Percentiles rank a stretch among this genome's conserved stretches.
Evolutionary conservation across 495 filamentous ascomycete genomes (phyloP).

Genomic region (Jackrogersella multiformis): DNA sequence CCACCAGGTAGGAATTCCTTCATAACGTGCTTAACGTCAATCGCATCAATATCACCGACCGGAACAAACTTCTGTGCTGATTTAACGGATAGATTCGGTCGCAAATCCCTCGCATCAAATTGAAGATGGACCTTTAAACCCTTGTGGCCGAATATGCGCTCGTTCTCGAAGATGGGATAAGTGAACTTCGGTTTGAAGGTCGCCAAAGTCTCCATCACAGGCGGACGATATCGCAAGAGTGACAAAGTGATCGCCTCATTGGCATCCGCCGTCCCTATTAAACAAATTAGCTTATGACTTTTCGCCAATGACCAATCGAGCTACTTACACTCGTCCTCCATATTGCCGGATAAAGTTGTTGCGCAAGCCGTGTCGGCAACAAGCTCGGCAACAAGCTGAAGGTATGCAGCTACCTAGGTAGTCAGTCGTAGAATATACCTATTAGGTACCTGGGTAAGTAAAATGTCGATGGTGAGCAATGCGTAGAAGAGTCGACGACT

Average conservation of each 20-base stretch:
- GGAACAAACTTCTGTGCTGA: constrained; percentile 78
- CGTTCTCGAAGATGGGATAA: constrained; percentile 89
- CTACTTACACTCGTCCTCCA: constrained; percentile 63
- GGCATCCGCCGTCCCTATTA: constrained; percentile 74
- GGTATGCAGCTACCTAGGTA: background rate
- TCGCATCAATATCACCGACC: constrained; percentile 73
- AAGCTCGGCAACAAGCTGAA: no score
- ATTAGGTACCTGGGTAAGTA: no score
- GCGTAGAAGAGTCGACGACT: no score
- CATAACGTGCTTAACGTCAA: constrained; percentile 72
- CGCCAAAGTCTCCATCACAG: constrained; percentile 65
- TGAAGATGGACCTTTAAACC: constrained; percentile 76
- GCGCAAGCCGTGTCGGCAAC: background rate
- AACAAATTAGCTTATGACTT: constrained; percentile 24
- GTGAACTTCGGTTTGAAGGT: constrained; percentile 88
- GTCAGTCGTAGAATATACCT: no score
- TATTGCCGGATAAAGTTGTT: constrained; percentile 13
- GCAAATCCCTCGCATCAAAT: constrained; percentile 84
- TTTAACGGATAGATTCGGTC: constrained; percentile 74
- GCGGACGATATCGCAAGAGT: constrained; percentile 66
- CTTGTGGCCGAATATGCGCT: constrained; percentile 90
- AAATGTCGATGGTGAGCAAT: no score
- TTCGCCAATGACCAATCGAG: background rate
- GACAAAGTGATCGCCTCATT: constrained; percentile 79
- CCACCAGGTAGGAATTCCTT: constrained; percentile 73